phyloP scores from a whole-genome alignment of 371 early-diverging fungal genomes.

The Amoeboaphelidium protococcarum region DNA sequence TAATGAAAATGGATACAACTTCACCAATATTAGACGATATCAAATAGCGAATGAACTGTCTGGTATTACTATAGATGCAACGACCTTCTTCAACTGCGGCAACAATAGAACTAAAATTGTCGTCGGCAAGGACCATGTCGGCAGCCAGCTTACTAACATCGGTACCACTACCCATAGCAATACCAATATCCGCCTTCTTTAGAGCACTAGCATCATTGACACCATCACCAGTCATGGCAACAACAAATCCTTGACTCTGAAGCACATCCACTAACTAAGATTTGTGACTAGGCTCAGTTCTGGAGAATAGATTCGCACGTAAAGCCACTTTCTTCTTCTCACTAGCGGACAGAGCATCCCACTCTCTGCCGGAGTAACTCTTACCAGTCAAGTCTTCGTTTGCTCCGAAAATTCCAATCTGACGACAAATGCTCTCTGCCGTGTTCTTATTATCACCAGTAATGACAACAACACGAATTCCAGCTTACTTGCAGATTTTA shows the following conservation, averaged over 20 bases:
- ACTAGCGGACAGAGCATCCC: conserved; percentile 38
- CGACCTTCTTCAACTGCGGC: conserved; percentile 90
- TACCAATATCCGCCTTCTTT: conserved; percentile 90
- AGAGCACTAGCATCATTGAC: conserved; percentile 92
- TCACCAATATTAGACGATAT: conserved; percentile 72
- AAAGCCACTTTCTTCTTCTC: conserved; percentile 43
- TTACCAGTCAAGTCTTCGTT: conserved; percentile 36
- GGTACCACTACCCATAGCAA: conserved; percentile 93
- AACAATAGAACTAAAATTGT: conserved; percentile 91
- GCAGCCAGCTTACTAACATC: conserved; percentile 92
- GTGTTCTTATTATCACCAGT: conserved; percentile 90
- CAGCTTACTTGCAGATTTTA: conserved; percentile 55
- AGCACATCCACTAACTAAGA: conserved; percentile 65
- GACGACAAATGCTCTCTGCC: conserved; percentile 74
- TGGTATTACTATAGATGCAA: conserved; percentile 83
- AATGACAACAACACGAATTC: conserved; percentile 90
- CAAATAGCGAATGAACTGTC: conserved; percentile 80
- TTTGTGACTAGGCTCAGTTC: conserved; percentile 88
- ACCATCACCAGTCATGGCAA: conserved; percentile 97
- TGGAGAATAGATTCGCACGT: conserved; percentile 58
- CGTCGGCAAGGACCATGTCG: conserved; percentile 90
- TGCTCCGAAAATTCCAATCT: conserved; percentile 63
- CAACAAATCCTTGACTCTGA: conserved; percentile 55
- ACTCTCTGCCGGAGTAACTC: conserved; percentile 76
- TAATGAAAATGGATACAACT: conserved; percentile 62